Base-by-base conservation (phyloP, 257 asterid genomes). In the Euphrasia confusa region DNA sequence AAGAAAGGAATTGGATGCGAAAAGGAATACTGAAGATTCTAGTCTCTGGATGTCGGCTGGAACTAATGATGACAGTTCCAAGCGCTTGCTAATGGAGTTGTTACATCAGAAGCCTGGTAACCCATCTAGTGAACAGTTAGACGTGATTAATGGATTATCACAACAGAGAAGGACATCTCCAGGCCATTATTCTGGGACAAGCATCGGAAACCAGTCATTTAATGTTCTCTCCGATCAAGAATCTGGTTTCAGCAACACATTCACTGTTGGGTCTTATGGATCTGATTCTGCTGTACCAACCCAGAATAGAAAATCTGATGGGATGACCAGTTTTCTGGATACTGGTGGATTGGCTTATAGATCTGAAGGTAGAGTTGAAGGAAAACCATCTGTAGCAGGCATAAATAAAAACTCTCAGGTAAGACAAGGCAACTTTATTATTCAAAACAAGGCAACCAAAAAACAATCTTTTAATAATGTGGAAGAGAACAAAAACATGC, bases 11-110 rank as follows among this genome's bases (percentile, higher is more conserved):
- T 24, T 68, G 44, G 95, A 83, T 42, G 77, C 72, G 55, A 86
- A 75, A 71, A 74, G 83, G 75, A 77, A 71, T 59, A 18, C 69
- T 37, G 97, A 83, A 71, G 96, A 89, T 76, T 76, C 87, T 52
- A 87, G 94, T 75, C 69, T 89, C 65, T 93, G 99, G 99, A 87
- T 89, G 97, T 87, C 97, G 12, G 89, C 95, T 54, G 96, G 86
- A 65, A 67, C 85, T 9, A 78, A 79, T 74, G 97, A 93, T 69
- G 97, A 93, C 78, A 84, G 80, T 77, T 93, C 99, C 47, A 93
- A 89, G 80, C 90, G 88, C 10, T 80, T 89, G 74, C 92, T 93
- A 61, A 84, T 93, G 97, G 96, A 93, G 61, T 76, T 93, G 65
- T 83, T 93, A 58, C 95, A 87, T 53, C 98, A 83, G 75, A 93